Evolutionary conservation across 2,329 filamentous ascomycete species (phyloP).

Genomic region (Xylariaceae sp.): DNA sequence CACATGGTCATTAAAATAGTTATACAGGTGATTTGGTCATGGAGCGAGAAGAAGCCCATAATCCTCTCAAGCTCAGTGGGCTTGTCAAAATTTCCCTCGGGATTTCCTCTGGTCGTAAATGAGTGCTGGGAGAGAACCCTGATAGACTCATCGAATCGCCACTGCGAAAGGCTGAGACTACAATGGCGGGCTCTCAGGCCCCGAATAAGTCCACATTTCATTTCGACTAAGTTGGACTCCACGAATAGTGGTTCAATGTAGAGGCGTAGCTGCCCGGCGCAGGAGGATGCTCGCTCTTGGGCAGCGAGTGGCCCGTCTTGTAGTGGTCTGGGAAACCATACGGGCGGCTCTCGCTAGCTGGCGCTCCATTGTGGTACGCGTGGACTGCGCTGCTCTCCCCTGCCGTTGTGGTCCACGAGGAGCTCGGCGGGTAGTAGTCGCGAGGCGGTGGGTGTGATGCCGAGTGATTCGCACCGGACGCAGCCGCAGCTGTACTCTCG

Average conservation of each 20-base stretch:
- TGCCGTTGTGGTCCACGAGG: conserved; percentile 48
- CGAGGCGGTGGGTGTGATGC: conserved; percentile 31
- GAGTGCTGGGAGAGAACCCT: too few species aligned
- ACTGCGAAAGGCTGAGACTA: too few species aligned
- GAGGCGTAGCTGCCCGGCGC: conserved; percentile 43
- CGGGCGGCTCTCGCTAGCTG: conserved; percentile 40
- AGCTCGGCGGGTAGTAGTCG: conserved; percentile 51
- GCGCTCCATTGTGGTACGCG: conserved; percentile 34
- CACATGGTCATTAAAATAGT: conserved; percentile 1
- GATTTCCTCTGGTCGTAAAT: too few species aligned
- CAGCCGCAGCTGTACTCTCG: conserved; percentile 10
- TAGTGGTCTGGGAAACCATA: conserved; percentile 49
- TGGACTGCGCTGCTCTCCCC: conserved; percentile 40
- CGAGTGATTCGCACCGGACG: conserved; percentile 1
- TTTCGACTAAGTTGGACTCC: conserved; percentile 42
- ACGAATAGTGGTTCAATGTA: conserved; percentile 52
- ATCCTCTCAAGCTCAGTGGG: too few species aligned
- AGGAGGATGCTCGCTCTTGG: conserved; percentile 31
- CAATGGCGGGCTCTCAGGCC: too few species aligned
- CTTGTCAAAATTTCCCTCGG: too few species aligned
- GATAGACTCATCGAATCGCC: too few species aligned
- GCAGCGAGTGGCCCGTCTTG: conserved; percentile 34
- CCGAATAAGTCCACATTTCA: too few species aligned
- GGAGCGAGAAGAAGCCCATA: not conserved
- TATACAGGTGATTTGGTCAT: conserved; percentile 1